Base-by-base conservation (phyloP, 305 asterid species). In the Fraxinus floribunda region DNA sequence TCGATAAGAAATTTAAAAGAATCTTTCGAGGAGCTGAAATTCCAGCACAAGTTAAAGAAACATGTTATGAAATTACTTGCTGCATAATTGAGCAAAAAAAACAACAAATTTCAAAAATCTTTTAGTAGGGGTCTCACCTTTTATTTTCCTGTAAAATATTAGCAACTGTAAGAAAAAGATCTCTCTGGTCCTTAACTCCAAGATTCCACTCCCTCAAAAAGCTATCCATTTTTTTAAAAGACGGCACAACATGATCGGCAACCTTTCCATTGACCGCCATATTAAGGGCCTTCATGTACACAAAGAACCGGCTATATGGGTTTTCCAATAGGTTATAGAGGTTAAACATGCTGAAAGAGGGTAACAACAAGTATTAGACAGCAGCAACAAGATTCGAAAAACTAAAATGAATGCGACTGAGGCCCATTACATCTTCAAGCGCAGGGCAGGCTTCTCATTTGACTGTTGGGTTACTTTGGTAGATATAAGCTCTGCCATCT, bases 271-370 rank as follows among this genome's bases (percentile, higher is more conserved):
- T 84, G 78, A 85, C 66, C 81, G 97, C 98, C 90, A 95, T 86
- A 84, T 88, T 90, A 75, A 95, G 96, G 79, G 97, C 94, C 90
- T 91, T 92, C 97, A 92, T 88, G 89, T 93, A 95, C 86, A 95
- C 97, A 70, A 84, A 85, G 89, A 95, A 94, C 77, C 93, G 94
- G 92, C 99, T 93, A 81, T 91, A 92, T 44, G 99, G 92, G 87
- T 90, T 90, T 89, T 94, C 97, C 94, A 95, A 77, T 24, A 95
- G 89, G 86, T 95, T 95, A 90, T 92, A 95, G 82, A 95, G 97
- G 88, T 91, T 93, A 83, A 94, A 93, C 90, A 95, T 86, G 87
- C 99, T 95, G 92, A 4, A 79, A 52, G 62, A 3, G 62, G 62
- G 13, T 39, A 78, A 83, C 18, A 62, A 76, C 62, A 72, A 35